These are phyloP conservation scores for Zanthoxylum bungeanum DNA, from an alignment of 345 rosid genomes.

Conservation along the genomic window DNA sequence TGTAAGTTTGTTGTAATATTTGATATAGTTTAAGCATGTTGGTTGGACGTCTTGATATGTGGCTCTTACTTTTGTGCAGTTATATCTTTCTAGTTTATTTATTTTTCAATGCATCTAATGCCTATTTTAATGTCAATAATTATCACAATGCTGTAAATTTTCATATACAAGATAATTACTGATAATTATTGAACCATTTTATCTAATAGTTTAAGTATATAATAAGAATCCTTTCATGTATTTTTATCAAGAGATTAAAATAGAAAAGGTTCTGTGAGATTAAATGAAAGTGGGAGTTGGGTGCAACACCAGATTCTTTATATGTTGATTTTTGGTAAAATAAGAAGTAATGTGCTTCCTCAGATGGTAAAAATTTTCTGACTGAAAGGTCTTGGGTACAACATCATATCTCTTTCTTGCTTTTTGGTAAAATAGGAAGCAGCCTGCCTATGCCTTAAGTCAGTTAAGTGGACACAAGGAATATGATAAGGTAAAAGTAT, in stretches of 20 bases:
- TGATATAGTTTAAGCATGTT: not conserved
- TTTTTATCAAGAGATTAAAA: not conserved
- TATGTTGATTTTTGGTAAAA: not conserved
- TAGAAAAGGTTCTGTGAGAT: not conserved
- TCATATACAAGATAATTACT: not conserved
- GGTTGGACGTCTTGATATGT: too few relatives aligned
- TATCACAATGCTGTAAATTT: too few relatives aligned
- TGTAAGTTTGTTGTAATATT: too few relatives aligned
- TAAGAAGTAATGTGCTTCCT: too few relatives aligned
- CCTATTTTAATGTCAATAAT: not conserved
- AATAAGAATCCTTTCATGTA: not conserved
- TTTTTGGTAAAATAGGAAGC: too few relatives aligned
- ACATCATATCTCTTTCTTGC: too few relatives aligned
- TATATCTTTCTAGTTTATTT: too few relatives aligned
- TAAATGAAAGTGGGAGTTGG: not conserved
- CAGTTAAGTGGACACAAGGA: not conserved
- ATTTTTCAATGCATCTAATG: too few relatives aligned
- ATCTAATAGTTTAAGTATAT: not conserved
- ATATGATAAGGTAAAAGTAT: not conserved
- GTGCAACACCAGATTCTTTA: not conserved
- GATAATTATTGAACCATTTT: not conserved
- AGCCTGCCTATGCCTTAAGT: not conserved
- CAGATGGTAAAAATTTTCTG: too few relatives aligned
- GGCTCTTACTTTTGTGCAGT: too few relatives aligned
- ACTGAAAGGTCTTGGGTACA: too few relatives aligned